Percentiles rank a stretch among this genome's conserved stretches.
These are phyloP conservation scores for Epichloe glyceriae DNA, from an alignment of 2,329 filamentous ascomycete species.

Conservation along the genomic window DNA sequence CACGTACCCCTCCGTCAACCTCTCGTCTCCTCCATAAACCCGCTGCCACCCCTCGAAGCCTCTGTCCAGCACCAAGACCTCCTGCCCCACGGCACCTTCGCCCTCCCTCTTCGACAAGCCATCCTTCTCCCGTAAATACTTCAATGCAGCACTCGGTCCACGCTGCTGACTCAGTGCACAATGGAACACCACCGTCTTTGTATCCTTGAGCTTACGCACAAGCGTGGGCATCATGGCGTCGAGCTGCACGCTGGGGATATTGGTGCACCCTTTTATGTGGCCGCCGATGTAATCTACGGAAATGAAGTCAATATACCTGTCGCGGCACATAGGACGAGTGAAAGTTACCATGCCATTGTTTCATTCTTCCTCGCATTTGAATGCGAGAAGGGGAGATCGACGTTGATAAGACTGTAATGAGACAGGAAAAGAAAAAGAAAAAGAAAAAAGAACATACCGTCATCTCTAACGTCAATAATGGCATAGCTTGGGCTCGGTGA, in stretches of 20 bases:
- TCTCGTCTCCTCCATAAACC: constrained; percentile 60
- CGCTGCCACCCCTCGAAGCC: constrained; percentile 90
- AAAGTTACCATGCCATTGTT: no score
- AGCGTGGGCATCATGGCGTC: constrained; percentile 71
- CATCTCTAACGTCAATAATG: constrained; percentile 81
- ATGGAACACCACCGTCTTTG: constrained; percentile 83
- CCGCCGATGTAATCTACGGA: constrained; percentile 71
- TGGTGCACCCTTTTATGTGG: constrained; percentile 66
- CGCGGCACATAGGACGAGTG: no score
- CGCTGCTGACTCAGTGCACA: constrained; percentile 86
- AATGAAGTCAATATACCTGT: not conserved
- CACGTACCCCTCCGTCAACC: constrained; percentile 70
- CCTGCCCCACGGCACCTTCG: constrained; percentile 37
- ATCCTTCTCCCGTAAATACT: constrained; percentile 62
- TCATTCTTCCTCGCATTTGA: no score
- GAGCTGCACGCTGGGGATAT: constrained; percentile 61
- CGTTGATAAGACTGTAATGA: no score
- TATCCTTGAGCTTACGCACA: constrained; percentile 61
- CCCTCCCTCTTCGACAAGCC: constrained; percentile 22
- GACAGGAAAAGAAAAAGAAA: not conserved
- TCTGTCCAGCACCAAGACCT: constrained; percentile 66
- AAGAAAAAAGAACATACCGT: constrained; percentile 34
- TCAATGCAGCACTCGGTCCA: constrained; percentile 70
- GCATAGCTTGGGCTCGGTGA: constrained; percentile 40
- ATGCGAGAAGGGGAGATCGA: no score